phyloP scores from a whole-genome alignment of 2,329 filamentous ascomycete species.

The Waltergamsia citrina region DNA sequence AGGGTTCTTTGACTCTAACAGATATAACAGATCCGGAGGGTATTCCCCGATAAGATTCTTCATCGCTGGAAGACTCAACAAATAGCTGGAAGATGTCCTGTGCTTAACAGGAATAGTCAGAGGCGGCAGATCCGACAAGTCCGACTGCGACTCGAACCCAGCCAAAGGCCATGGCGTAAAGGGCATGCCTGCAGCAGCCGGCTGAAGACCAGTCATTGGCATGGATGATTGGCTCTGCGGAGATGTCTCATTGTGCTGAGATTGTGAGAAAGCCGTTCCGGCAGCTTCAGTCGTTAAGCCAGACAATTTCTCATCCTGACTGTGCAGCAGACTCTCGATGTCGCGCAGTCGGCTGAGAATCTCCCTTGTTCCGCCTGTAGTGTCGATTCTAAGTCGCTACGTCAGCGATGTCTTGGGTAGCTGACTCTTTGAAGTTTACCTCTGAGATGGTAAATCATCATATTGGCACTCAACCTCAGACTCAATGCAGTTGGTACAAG shows the following conservation, averaged over 20 bases:
- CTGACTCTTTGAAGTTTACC: conserved; percentile 6
- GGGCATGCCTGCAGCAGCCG: conserved; percentile 4
- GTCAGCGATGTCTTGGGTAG: background rate
- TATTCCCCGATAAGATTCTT: conserved; percentile 18
- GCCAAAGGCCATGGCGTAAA: no score
- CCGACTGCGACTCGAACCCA: no score
- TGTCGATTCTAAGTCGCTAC: conserved; percentile 14
- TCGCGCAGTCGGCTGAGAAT: conserved; percentile 15
- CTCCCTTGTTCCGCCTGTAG: conserved; percentile 15
- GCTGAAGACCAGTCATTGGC: conserved; percentile 5
- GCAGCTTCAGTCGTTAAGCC: conserved; percentile 4
- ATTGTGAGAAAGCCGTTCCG: no score
- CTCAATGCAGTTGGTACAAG: conserved; percentile 14
- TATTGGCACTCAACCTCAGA: conserved; percentile 15
- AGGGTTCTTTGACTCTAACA: conserved; percentile 13
- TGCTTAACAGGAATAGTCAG: conserved; percentile 17
- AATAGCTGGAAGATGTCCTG: conserved; percentile 18
- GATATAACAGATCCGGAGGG: conserved; percentile 15
- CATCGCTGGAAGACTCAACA: conserved; percentile 14
- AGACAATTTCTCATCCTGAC: conserved; percentile 8
- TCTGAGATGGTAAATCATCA: conserved; percentile 16
- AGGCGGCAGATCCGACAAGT: conserved; percentile 11
- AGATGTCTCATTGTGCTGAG: conserved; percentile 7
- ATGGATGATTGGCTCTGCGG: conserved; percentile 9
- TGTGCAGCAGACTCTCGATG: conserved; percentile 16